Percentiles rank a stretch among this genome's conserved stretches.
Evolutionary conservation across 129 eudicot genomes (phyloP).

Genomic region (Chrysanthemum lavandulifolium): DNA sequence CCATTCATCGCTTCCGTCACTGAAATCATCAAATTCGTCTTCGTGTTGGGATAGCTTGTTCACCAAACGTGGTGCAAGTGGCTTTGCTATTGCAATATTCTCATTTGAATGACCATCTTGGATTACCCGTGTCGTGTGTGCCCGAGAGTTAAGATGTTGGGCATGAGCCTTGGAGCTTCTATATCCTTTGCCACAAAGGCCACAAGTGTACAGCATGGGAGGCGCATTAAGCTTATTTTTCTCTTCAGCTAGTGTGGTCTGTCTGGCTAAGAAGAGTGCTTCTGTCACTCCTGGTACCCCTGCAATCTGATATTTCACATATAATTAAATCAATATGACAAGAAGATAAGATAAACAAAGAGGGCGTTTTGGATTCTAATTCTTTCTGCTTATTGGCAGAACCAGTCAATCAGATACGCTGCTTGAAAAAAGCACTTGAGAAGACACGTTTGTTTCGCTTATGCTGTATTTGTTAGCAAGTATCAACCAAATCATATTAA

Average conservation of each 20-base stretch:
- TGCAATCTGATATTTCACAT: conserved; percentile 52
- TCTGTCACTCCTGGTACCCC: conserved; percentile 97
- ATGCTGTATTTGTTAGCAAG: no score
- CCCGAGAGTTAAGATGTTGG: conserved; percentile 76
- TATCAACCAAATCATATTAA: no score
- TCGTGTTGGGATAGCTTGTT: conserved; percentile 36
- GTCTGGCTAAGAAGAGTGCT: conserved; percentile 71
- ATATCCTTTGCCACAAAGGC: conserved; percentile 77
- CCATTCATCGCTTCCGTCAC: conserved; percentile 86
- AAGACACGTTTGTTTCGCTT: no score
- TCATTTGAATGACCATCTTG: conserved; percentile 32
- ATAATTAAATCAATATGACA: no score
- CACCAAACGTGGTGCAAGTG: conserved; percentile 45
- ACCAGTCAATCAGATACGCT: no score
- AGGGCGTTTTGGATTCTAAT: no score
- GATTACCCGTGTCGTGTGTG: conserved; percentile 60
- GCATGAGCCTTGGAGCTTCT: conserved; percentile 87
- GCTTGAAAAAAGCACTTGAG: no score
- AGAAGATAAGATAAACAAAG: no score
- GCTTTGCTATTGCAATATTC: conserved; percentile 54
- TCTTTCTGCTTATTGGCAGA: no score
- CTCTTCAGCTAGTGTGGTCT: conserved; percentile 73
- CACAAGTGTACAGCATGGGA: conserved; percentile 85
- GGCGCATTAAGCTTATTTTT: conserved; percentile 46
- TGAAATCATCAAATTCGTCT: conserved; percentile 41